phyloP scores from a whole-genome alignment of 1,139 yeast genomes.

The Arxiozyma telluris region DNA sequence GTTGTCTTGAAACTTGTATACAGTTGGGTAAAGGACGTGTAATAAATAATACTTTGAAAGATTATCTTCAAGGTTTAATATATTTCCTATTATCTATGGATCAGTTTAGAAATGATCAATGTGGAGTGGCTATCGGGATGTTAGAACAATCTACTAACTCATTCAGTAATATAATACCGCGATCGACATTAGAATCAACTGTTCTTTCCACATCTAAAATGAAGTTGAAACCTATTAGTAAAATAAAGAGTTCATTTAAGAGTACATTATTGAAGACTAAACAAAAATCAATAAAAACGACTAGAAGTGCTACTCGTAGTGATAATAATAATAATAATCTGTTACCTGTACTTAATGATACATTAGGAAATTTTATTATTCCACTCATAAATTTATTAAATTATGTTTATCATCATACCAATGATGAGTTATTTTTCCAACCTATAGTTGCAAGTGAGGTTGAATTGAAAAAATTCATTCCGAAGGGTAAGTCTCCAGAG shows the following conservation, averaged over 20 bases:
- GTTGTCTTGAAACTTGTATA: constrained; percentile 18
- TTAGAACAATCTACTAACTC: constrained; percentile 15
- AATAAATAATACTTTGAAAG: constrained; percentile 9
- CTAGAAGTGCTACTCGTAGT: neutral
- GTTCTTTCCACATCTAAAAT: constrained; percentile 3
- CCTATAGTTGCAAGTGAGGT: constrained; percentile 13
- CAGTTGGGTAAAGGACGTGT: constrained; percentile 3
- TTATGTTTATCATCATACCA: constrained; percentile 24
- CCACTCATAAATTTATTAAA: constrained; percentile 22
- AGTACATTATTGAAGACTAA: constrained; percentile 3
- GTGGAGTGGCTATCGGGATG: constrained; percentile 26
- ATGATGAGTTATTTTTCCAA: constrained; percentile 23
- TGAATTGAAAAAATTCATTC: constrained; percentile 14
- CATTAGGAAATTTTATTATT: constrained; percentile 22
- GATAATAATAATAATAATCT: constrained; percentile 4
- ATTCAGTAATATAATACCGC: constrained; percentile 13
- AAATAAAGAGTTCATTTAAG: constrained; percentile 6
- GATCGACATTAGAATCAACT: constrained; percentile 11
- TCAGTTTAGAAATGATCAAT: constrained; percentile 19
- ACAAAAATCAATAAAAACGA: neutral
- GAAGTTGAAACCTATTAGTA: constrained; percentile 3
- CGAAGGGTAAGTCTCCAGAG: constrained; percentile 23
- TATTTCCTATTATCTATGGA: constrained; percentile 23
- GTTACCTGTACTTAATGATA: constrained; percentile 14
- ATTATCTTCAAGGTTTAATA: constrained; percentile 20